Conservation (phyloP, 306 rosid species). For the Echinosophora koreensis region DNA sequence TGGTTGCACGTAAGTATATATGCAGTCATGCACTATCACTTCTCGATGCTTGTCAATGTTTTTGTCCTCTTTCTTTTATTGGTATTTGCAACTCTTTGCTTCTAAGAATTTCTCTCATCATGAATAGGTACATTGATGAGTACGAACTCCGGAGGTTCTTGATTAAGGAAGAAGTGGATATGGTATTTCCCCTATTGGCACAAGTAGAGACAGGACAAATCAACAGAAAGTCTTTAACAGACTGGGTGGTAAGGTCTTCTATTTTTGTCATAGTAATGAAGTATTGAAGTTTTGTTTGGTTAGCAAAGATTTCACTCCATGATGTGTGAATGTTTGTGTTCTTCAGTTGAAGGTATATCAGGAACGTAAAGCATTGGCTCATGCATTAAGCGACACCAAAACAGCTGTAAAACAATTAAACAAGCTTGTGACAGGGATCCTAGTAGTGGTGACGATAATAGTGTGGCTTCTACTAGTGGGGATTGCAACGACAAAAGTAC, state of each 20-base stretch:
- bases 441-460: slow-evolving; percentile 58
- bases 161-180: slow-evolving; percentile 84
- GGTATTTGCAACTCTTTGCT: slow-evolving; percentile 32
- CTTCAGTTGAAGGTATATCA: slow-evolving; percentile 83
- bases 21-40: slow-evolving; percentile 22
- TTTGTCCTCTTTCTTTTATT: neutral
- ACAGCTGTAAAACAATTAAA: slow-evolving; percentile 88
- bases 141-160: slow-evolving; percentile 79
- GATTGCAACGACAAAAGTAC: slow-evolving; percentile 89
- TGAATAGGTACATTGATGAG: slow-evolving; percentile 75
- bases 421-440: slow-evolving; percentile 69
- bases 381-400: slow-evolving; percentile 86
- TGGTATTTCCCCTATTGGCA: slow-evolving; percentile 70
- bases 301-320: neutral
- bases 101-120: slow-evolving; percentile 18
- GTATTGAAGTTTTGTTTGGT: slow-evolving; percentile 22
- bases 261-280: neutral
- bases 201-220: slow-evolving; percentile 60
- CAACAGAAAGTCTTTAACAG: slow-evolving; percentile 71
- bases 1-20: slow-evolving; percentile 69
- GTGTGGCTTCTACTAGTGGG: slow-evolving; percentile 90
- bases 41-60: slow-evolving; percentile 1
- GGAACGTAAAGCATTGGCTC: slow-evolving; percentile 86
- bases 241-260: slow-evolving; percentile 81
- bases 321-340: slow-evolving; percentile 19